Evolutionary conservation across 2,329 filamentous ascomycete genomes (phyloP), one percentile per base, ranked within the genome.

Genomic region (Bipolaris oryzae): DNA sequence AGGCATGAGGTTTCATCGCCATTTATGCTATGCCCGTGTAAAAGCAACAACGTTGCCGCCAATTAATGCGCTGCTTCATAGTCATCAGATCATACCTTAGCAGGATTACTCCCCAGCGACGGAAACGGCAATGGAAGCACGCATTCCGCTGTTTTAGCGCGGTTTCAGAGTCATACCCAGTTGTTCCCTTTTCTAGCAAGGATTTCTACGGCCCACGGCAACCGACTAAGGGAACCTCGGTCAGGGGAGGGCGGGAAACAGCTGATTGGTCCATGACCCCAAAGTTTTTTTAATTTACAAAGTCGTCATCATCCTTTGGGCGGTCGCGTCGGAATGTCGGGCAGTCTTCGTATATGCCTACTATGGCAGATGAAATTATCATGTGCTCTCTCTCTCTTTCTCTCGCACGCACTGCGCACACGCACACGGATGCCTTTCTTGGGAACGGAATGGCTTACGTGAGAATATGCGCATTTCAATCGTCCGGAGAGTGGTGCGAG

Each of bases 101-200:
- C 18, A 23, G 18, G 39, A 42, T 42, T 25, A 15, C 21, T 42
- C 13, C 18, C 28, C 3, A 23, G 7, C 39, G 39, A 25, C 39
- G 20, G 18, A 38, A 39, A 11, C 9, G 3, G 28, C 20, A 35
- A 25, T 35, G 34, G 7, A 23, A 15, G 31, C 33, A 33, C 34
- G 50, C 33, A 42, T 31, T 18, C 18, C n/a, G 23, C 16, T 33
- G 13, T 43, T 11, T 31, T 48, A 48, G 54, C 54, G 49, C 43
- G 4, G 50, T 53, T 56, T 57, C 54, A 57, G 37, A 53, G 34
- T 49, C 37, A 48, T 48, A 53, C 54, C 50, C 28, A 49, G 25
- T 48, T 44, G n/a, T 39, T 42, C 34, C 34, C 42, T 43, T 16
- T 31, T 15, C 23, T 18, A 18, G 33, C 45, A 48, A 48, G 45